A percentile compares a stretch with the other conserved stretches of the same genome.
Conservation (phyloP, 106 monocot genomes). For the Apostasia shenzhenica region DNA sequence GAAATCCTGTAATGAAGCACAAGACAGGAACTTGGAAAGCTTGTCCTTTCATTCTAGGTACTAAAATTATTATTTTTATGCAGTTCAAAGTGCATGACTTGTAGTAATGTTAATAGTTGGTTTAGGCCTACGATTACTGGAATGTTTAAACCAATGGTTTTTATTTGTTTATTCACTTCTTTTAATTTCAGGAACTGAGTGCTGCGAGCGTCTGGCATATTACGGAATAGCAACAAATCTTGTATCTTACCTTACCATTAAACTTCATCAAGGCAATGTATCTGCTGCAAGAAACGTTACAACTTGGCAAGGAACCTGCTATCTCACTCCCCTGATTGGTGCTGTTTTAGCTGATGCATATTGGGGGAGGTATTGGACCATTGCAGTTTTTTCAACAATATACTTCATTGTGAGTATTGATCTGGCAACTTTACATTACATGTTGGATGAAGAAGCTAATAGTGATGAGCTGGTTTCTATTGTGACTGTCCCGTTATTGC, state of each 20-base stretch:
- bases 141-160: too few species aligned
- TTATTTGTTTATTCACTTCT: background rate
- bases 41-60: conserved; percentile 52
- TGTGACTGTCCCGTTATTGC: too few species aligned
- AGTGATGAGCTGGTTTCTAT: too few species aligned
- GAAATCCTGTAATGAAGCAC: conserved; percentile 38
- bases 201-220: conserved; percentile 83
- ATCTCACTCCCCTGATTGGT: conserved; percentile 73
- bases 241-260: conserved; percentile 69
- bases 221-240: conserved; percentile 86
- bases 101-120: too few species aligned
- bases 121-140: too few species aligned
- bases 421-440: background rate
- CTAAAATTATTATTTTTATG: background rate
- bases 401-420: conserved; percentile 64
- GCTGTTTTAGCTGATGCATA: conserved; percentile 89
- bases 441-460: too few species aligned
- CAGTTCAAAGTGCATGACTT: too few species aligned
- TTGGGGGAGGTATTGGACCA: conserved; percentile 92
- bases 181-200: conserved; percentile 54
- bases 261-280: conserved; percentile 72
- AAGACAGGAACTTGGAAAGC: conserved; percentile 38
- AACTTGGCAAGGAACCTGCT: conserved; percentile 92
- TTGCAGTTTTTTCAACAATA: conserved; percentile 74
- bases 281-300: conserved; percentile 82